Evolutionary conservation across 306 rosid genomes (phyloP), one percentile per base, ranked within the genome.

Genomic region (Quercus aquifolioides): DNA sequence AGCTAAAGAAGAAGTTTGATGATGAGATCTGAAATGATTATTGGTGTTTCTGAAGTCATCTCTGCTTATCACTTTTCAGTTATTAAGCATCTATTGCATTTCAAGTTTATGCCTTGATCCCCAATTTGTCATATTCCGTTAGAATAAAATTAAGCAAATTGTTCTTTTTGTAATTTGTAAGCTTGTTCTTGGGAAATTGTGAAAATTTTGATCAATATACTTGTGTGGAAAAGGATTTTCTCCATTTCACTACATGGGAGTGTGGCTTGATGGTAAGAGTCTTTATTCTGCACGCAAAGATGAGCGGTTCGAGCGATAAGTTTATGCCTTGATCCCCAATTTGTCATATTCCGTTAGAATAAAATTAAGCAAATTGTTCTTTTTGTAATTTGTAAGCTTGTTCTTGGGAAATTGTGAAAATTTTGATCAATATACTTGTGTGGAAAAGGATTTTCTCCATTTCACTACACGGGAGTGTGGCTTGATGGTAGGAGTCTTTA

Each of bases 1-100:
- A 96, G 84, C 87, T 96, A 81, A 93, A 79, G 91, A 87, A 91
- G 89, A 93, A 91, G 76, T 96, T 93, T 18, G 99, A 93, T 46
- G 98, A 93, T 51, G 98, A 96, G 84, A 96, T 96, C 84, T 86
- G 92, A 69, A 91, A 93, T 43, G 97, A 91, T 78, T 20, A 89
- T 88, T 96, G 97, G 96, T 98, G 98, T 77, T 96, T 91, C 86
- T 93, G 88, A 91, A 11, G 54, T 79, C 63, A 74, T 73, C 58
- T 54, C 17, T 56, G 54, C 72, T 8, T 15, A n/a, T 17, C 54
- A 46, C 43, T 38, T 38, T 9, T 46, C 15, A 11, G 4, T 46
- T 46, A 46, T 46, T 38, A 46, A 46, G 54, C 54, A 11, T 46
- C 54, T 46, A 6, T 46, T 11, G 54, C 15, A 46, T 46, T 10